Conservation (phyloP, 345 rosid species). For the Gynandropsis gynandra region DNA sequence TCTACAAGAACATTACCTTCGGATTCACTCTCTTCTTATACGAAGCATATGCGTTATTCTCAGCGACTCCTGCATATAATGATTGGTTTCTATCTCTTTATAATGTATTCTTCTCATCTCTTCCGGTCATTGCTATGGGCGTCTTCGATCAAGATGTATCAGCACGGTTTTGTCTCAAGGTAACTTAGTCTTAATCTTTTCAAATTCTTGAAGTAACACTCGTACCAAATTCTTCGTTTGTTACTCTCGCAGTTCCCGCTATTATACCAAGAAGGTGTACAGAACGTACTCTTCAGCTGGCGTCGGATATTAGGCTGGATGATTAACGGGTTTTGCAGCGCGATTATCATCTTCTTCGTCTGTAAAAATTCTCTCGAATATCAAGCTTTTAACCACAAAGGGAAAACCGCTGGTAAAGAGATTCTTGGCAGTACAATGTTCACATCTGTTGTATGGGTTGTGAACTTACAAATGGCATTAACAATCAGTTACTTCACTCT, state of each 20-base stretch:
- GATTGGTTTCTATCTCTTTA: conserved; percentile 87
- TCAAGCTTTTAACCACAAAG: conserved; percentile 65
- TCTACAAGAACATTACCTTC: conserved; percentile 87
- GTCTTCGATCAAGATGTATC: conserved; percentile 96
- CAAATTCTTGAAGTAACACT: neutral
- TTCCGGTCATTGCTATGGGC: conserved; percentile 76
- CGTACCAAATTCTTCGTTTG: conserved; percentile 4
- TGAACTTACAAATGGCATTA: conserved; percentile 78
- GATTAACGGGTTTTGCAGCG: conserved; percentile 65
- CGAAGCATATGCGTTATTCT: conserved; percentile 73
- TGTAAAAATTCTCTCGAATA: conserved; percentile 54
- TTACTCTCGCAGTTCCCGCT: conserved; percentile 68
- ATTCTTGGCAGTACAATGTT: conserved; percentile 76
- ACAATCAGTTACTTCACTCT: conserved; percentile 72
- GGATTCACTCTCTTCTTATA: conserved; percentile 81
- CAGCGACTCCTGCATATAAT: conserved; percentile 65
- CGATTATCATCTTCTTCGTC: conserved; percentile 61
- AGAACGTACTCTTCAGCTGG: conserved; percentile 83
- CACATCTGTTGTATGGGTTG: conserved; percentile 85
- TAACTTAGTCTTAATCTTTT: conserved; percentile 23
- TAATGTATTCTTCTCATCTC: conserved; percentile 75
- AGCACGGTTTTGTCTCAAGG: conserved; percentile 63
- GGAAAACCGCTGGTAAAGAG: conserved; percentile 57
- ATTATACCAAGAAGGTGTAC: conserved; percentile 88
- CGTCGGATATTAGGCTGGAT: conserved; percentile 72